Percentiles rank a stretch among this genome's conserved stretches.
Evolutionary conservation across 139 green algal genomes (phyloP).

Genomic region (Closterium sp.): DNA sequence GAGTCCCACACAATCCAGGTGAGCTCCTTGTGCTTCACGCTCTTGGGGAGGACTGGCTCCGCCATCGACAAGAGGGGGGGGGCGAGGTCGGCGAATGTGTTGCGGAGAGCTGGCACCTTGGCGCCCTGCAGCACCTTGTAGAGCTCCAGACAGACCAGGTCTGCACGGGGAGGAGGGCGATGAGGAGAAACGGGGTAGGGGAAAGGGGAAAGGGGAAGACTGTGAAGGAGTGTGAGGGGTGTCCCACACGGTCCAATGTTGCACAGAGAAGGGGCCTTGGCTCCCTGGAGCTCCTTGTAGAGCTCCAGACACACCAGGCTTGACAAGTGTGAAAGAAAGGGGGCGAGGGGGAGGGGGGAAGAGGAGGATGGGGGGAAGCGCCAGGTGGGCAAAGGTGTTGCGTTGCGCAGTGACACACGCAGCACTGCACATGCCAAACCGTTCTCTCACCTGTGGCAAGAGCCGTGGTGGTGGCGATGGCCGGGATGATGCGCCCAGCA

Average conservation of each 20-base stretch:
- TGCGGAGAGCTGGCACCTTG: constrained; percentile 84
- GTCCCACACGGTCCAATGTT: constrained; percentile 64
- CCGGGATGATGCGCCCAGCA: constrained; percentile 95
- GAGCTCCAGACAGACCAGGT: constrained; percentile 94
- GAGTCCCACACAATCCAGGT: constrained; percentile 92
- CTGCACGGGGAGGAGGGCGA: constrained; percentile 17
- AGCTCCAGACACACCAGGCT: constrained; percentile 94
- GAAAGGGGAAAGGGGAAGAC: background rate
- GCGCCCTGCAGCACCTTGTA: constrained; percentile 82
- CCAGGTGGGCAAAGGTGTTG: constrained; percentile 98
- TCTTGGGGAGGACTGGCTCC: constrained; percentile 87
- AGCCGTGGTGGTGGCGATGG: constrained; percentile 95
- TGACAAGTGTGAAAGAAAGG: background rate
- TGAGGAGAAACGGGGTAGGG: background rate
- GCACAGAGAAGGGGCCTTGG: constrained; percentile 80
- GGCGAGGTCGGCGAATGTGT: constrained; percentile 98
- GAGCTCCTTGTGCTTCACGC: constrained; percentile 68
- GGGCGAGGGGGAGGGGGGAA: no score
- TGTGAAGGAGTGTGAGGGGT: background rate
- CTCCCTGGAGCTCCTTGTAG: constrained; percentile 82
- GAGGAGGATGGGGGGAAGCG: constrained; percentile 84
- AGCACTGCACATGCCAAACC: background rate
- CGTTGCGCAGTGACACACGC: constrained; percentile 81
- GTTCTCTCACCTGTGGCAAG: constrained; percentile 71
- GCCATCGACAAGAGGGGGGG: constrained; percentile 96